Evolutionary conservation across 1,284 basidiomycete genomes (phyloP).

Genomic region (Puccinia horiana): DNA sequence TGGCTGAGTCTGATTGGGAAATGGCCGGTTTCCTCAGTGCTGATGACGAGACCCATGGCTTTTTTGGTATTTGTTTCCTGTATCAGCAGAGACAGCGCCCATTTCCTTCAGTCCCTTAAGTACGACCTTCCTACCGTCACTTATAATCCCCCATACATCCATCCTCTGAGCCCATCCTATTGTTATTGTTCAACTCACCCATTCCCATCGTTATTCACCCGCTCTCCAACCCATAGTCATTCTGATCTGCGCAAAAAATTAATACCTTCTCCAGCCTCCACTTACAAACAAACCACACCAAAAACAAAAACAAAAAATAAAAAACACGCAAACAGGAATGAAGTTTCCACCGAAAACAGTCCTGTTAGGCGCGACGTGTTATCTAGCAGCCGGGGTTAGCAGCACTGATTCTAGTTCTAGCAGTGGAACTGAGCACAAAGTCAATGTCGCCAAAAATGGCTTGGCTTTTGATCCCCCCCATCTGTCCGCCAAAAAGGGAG

Average conservation of each 20-base stretch:
- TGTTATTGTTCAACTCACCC: neutral
- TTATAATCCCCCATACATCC: neutral
- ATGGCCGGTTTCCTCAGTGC: neutral
- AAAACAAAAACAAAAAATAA: neutral
- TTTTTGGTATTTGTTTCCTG: too few species aligned
- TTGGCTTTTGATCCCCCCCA: conserved; percentile 21
- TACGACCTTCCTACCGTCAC: too few species aligned
- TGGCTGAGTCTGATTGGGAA: too few species aligned
- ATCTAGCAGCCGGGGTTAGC: neutral
- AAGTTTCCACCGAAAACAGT: neutral
- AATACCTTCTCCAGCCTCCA: too few species aligned
- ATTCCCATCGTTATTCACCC: conserved; percentile 12
- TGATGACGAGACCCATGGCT: neutral
- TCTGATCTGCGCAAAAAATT: too few species aligned
- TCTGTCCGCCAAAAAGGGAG: conserved; percentile 38
- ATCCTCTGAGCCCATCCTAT: neutral
- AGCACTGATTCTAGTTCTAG: neutral
- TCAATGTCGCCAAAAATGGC: conserved; percentile 31
- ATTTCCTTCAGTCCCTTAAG: too few species aligned
- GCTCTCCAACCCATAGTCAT: neutral
- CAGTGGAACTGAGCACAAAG: conserved; percentile 20
- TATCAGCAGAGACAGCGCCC: too few species aligned
- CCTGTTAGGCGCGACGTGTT: neutral
- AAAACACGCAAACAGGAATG: neutral
- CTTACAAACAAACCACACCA: neutral